Evolutionary conservation across 352 stramenopile species (phyloP), one percentile per base, ranked within the genome.

Genomic region (Elongisporangium anandrum): DNA sequence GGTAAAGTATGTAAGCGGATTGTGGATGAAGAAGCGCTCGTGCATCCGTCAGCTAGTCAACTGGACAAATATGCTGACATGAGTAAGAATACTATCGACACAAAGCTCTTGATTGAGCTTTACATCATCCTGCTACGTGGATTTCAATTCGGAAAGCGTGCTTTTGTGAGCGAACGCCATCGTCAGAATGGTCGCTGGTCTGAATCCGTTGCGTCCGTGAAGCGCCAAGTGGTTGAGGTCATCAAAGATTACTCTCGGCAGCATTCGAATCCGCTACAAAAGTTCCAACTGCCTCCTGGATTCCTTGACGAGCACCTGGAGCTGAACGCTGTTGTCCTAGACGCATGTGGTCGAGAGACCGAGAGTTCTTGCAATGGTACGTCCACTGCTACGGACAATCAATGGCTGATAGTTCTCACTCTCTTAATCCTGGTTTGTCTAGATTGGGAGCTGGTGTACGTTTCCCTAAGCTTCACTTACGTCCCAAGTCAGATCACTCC

Each of bases 11-110:
- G 75, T 34, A 60, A 60, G 39, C 70, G 63, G 53, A 55, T 90
- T 15, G 66, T 90, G 6, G 79, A 90, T 49, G 66, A 85, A 49
- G 79, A 92, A n/a, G 79, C 81, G 10, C 61, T 90, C 4, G 75
- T 90, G 10, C 64, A 75, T 23, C 58, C 66, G 9, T 20, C 48
- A 9, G 29, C 51, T 4, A 71, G 50, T 20, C 53, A 57, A 49
- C 60, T 59, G 15, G 57, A 50, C 15, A 65, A 75, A 19, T 56
- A 61, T 22, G 55, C 54, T 0, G 49, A 69, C 23, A n/a, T 60
- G 20, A 38, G 56, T 29, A 10, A 52, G 52, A 62, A 63, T 13
- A 23, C 17, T 7, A 47, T 13, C 3, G 64, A 77, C 54, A 82
- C 73, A 13, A 61, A 51, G 0, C 24, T 72, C 17, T 56, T 85